Conservation (phyloP, 1,284 basidiomycete genomes). For the Puccinia hordei region DNA sequence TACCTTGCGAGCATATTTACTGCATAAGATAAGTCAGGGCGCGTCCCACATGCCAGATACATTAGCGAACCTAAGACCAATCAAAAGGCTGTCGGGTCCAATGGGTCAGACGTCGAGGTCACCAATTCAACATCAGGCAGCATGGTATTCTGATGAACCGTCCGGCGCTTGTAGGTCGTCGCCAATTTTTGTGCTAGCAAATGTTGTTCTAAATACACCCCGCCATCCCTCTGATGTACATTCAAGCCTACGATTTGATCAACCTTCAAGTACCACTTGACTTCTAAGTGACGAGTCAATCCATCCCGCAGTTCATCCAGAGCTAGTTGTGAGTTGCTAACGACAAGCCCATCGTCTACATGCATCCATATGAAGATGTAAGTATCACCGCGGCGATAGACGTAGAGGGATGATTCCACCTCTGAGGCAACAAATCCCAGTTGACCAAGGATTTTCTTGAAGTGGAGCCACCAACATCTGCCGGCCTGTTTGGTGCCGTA, state of each 20-base stretch:
- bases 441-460: neutral
- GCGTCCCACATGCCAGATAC: constrained; percentile 3
- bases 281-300: neutral
- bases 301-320: neutral
- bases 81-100: neutral
- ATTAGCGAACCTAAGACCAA: neutral
- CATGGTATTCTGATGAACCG: neutral
- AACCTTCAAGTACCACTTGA: neutral
- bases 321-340: neutral
- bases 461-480: constrained; percentile 23
- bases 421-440: neutral
- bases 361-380: constrained; percentile 21
- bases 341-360: constrained; percentile 19
- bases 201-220: neutral
- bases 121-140: neutral
- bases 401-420: neutral
- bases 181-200: neutral
- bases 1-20: constrained; percentile 8
- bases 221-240: neutral
- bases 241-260: constrained; percentile 15
- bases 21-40: neutral
- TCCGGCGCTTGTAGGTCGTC: neutral
- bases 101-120: neutral
- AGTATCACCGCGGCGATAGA: neutral
- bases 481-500: constrained; percentile 36